These are phyloP conservation scores for Periconia macrospinosa DNA, from an alignment of 2,329 filamentous ascomycete species.

Conservation along the genomic window DNA sequence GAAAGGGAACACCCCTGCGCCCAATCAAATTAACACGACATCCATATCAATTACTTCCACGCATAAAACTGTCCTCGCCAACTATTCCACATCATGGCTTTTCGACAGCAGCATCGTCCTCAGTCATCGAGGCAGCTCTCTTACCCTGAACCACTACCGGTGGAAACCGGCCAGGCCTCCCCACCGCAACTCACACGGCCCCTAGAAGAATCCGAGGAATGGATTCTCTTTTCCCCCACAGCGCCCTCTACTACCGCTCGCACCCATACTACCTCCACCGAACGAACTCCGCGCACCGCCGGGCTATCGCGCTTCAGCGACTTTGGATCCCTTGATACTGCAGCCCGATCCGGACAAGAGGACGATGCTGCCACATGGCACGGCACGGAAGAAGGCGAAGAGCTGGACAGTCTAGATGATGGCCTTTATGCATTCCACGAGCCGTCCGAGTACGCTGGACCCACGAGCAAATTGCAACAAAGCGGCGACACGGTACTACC, in stretches of 20 bases:
- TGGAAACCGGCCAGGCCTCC: conserved; percentile 22
- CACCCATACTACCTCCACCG: conserved; percentile 67
- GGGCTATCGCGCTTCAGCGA: conserved; percentile 77
- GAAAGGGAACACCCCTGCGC: neutral
- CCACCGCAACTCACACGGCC: conserved; percentile 48
- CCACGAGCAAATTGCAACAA: conserved; percentile 53
- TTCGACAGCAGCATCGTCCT: conserved; percentile 42
- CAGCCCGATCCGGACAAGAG: conserved; percentile 58
- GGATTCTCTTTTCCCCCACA: conserved; percentile 84
- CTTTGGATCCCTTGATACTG: conserved; percentile 75
- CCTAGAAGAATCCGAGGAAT: conserved; percentile 81
- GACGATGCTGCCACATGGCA: conserved; percentile 46
- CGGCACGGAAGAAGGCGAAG: conserved; percentile 63
- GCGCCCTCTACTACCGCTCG: conserved; percentile 66
- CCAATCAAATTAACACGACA: too few species aligned
- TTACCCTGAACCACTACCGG: conserved; percentile 31
- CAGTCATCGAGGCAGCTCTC: conserved; percentile 38
- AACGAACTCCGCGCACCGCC: conserved; percentile 65
- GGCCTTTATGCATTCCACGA: conserved; percentile 87
- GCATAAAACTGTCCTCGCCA: neutral
- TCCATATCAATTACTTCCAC: too few species aligned
- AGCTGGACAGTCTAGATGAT: conserved; percentile 91
- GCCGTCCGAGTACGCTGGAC: conserved; percentile 46
- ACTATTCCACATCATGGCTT: conserved; percentile 34
- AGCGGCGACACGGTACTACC: conserved; percentile 75